phyloP scores from a whole-genome alignment of 495 filamentous ascomycete species.

The Penicillium riverlandense region DNA sequence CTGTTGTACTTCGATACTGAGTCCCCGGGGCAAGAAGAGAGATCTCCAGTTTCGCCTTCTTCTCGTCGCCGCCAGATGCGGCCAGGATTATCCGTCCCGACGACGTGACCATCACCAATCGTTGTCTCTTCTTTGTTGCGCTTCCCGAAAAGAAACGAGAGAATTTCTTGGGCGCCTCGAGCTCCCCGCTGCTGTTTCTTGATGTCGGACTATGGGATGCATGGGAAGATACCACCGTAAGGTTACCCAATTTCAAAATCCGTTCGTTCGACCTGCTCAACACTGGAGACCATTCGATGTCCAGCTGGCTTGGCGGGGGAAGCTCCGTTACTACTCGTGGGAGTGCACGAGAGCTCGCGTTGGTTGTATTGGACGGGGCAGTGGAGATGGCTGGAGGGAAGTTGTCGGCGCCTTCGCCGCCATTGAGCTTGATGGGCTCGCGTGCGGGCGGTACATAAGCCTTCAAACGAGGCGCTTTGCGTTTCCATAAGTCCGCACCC shows the following conservation, averaged over 20 bases:
- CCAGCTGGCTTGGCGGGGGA: constrained; percentile 89
- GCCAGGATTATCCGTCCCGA: constrained; percentile 82
- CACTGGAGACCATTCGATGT: constrained; percentile 99
- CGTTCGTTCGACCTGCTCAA: constrained; percentile 84
- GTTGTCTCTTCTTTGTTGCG: constrained; percentile 84
- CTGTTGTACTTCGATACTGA: constrained; percentile 68
- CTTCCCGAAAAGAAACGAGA: constrained; percentile 86
- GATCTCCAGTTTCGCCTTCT: constrained; percentile 87
- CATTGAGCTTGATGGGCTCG: constrained; percentile 81
- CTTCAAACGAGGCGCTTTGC: constrained; percentile 83
- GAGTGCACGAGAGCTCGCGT: constrained; percentile 47
- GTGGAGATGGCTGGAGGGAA: constrained; percentile 45
- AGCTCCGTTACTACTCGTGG: constrained; percentile 90
- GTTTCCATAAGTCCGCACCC: constrained; percentile 81
- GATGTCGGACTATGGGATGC: constrained; percentile 59
- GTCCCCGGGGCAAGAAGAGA: constrained; percentile 67
- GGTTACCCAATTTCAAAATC: constrained; percentile 88
- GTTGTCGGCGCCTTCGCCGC: constrained; percentile 31
- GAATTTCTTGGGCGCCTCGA: constrained; percentile 72
- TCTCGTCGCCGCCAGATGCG: constrained; percentile 91
- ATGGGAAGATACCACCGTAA: constrained; percentile 73
- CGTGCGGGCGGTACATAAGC: constrained; percentile 74
- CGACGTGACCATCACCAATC: constrained; percentile 93
- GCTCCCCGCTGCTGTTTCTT: constrained; percentile 52
- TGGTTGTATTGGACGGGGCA: constrained; percentile 33